phyloP scores from a whole-genome alignment of 2,329 filamentous ascomycete species.

The Neurospora crassa region DNA sequence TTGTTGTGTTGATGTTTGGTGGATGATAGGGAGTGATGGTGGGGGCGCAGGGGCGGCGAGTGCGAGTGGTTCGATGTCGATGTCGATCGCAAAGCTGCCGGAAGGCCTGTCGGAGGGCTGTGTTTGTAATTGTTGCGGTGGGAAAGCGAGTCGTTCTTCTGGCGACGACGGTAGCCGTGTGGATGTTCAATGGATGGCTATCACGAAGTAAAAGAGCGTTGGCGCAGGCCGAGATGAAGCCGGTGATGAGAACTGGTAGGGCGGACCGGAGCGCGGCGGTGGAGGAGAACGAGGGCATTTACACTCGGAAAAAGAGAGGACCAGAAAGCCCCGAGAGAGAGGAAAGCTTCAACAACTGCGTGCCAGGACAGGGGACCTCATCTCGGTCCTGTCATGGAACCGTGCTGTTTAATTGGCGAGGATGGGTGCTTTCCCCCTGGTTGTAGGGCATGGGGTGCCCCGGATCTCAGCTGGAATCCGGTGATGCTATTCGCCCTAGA shows the following conservation, averaged over 20 bases:
- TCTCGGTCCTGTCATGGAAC: slow-evolving; percentile 20
- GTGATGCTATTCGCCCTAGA: neutral
- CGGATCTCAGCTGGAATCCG: neutral
- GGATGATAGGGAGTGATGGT: slow-evolving; percentile 15
- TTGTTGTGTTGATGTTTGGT: slow-evolving; percentile 10
- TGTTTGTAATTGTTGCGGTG: slow-evolving; percentile 25
- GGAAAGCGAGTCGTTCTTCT: slow-evolving; percentile 28
- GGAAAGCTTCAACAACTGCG: slow-evolving; percentile 8
- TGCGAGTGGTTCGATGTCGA: slow-evolving; percentile 18
- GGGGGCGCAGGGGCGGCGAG: slow-evolving; percentile 14
- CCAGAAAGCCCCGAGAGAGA: slow-evolving; percentile 11
- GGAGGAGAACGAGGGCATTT: slow-evolving; percentile 40
- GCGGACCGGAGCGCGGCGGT: slow-evolving; percentile 10
- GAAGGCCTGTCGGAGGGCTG: slow-evolving; percentile 25
- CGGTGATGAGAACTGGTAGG: slow-evolving; percentile 21
- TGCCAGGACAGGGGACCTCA: slow-evolving; percentile 19
- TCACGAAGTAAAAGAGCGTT: slow-evolving; percentile 34
- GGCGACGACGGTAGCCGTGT: slow-evolving; percentile 34
- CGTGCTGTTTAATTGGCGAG: slow-evolving; percentile 17
- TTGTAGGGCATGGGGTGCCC: neutral
- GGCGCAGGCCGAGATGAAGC: slow-evolving; percentile 36
- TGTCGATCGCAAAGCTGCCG: slow-evolving; percentile 22
- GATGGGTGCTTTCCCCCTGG: neutral
- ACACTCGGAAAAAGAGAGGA: slow-evolving; percentile 16
- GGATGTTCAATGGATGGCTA: slow-evolving; percentile 29